Base-by-base conservation (phyloP, 2,329 filamentous ascomycete species). In the Colletotrichum siamense region DNA sequence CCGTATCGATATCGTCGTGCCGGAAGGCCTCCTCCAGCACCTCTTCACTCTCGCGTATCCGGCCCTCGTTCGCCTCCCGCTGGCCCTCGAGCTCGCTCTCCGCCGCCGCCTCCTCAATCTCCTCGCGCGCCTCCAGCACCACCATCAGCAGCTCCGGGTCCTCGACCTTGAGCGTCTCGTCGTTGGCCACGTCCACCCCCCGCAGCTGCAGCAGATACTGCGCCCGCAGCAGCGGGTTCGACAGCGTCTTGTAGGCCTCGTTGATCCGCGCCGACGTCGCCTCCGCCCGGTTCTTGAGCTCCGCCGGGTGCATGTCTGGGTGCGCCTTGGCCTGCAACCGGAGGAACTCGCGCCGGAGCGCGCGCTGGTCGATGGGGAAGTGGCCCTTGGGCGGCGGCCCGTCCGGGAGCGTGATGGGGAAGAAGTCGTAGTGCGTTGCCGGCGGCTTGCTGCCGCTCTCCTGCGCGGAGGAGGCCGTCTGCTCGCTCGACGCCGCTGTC, bases 211-310 rank as follows among this genome's bases (percentile, higher is more conserved):
- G 90, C 8, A 99, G 87, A 83, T 99, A 98, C 84, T 98, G 95
- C n/a, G 96, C 96, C 28, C 97, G 92, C 64, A 91, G 85, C 15
- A 99, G 88, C 18, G 97, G 96, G 79, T 94, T 92, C 66, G 91
- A 88, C 1, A 99, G 91, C 4, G 96, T 98, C 81, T 92, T 94
- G 89, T 98, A 99, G 1, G 97, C 97, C 79, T 96, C 94, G 88
- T 99, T 99, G 84, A 99, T 96, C 30, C 92, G 90, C 9, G 95
- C 91, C 12, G 94, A 97, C n/a, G 93, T 88, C 0, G 92, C 94
- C 84, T 98, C 95, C 24, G 96, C 95, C 64, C 90, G 81, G 80
- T 86, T 80, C 86, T 93, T 88, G 84, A 88, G 81, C 83, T 88
- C 55, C 79, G 89, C 78, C 79, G 91, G 87, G 82, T 90, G 88